These are phyloP conservation scores for Dothideomycetes sp. DNA, from an alignment of 2,329 filamentous ascomycete genomes.

Conservation along the genomic window DNA sequence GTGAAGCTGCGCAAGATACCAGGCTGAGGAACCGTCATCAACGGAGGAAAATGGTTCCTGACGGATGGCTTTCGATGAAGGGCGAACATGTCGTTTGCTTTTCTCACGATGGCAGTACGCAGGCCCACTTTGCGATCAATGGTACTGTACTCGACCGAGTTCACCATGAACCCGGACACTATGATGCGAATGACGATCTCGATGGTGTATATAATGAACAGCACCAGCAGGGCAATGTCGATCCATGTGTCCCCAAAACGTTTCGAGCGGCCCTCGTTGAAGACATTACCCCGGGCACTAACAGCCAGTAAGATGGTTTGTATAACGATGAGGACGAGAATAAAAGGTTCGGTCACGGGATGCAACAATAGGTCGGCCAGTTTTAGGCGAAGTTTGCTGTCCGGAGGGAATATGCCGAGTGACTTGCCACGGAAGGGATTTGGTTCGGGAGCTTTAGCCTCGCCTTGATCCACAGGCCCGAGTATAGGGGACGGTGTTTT, in stretches of 20 bases:
- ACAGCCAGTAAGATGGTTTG: constrained; percentile 84
- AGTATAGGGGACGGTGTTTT: constrained; percentile 25
- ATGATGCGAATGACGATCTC: constrained; percentile 77
- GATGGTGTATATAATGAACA: constrained; percentile 84
- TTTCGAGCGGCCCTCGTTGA: constrained; percentile 48
- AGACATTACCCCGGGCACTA: constrained; percentile 63
- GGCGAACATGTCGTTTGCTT: constrained; percentile 71
- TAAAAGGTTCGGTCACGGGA: constrained; percentile 74
- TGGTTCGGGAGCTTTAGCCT: constrained; percentile 21
- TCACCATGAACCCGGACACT: constrained; percentile 87
- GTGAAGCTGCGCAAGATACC: constrained; percentile 29
- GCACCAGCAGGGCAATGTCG: constrained; percentile 69
- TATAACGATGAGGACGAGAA: constrained; percentile 76
- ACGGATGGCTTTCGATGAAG: constrained; percentile 65
- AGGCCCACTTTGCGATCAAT: constrained; percentile 71
- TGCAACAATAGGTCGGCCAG: constrained; percentile 81
- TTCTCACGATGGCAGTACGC: constrained; percentile 62
- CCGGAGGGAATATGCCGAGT: constrained; percentile 71
- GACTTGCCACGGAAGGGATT: constrained; percentile 85
- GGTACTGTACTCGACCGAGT: constrained; percentile 85
- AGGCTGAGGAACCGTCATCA: constrained; percentile 13
- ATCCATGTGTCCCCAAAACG: constrained; percentile 60
- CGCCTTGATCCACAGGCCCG: constrained; percentile 15
- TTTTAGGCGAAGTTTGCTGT: constrained; percentile 62
- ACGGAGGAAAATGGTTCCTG: constrained; percentile 35